Percentiles rank a stretch among this genome's conserved stretches.
These are phyloP conservation scores for Theobroma cacao DNA, from an alignment of 345 rosid genomes.

Conservation along the genomic window DNA sequence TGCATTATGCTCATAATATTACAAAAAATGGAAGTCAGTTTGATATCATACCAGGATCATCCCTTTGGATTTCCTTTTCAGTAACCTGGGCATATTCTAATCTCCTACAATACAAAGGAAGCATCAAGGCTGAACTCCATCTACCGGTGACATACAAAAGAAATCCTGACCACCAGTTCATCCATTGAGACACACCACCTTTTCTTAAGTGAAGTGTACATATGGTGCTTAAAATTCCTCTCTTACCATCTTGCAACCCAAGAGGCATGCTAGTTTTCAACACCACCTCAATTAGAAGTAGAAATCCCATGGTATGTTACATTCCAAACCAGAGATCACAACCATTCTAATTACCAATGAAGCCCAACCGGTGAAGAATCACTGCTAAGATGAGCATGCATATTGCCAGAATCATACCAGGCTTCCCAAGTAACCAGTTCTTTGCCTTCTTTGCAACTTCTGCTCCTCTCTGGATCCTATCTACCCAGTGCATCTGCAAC, in stretches of 20 bases:
- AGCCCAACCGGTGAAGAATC: slow-evolving; percentile 78
- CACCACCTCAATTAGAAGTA: not conserved
- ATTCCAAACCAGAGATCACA: not conserved
- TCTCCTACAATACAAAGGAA: not conserved
- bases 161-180: not conserved
- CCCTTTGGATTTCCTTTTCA: not conserved
- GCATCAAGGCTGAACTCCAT: not conserved
- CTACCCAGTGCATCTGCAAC: slow-evolving; percentile 91
- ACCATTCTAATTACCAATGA: slow-evolving; percentile 53
- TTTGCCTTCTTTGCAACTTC: slow-evolving; percentile 75
- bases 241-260: not conserved
- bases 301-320: not conserved
- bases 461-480: slow-evolving; percentile 74
- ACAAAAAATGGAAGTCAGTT: not conserved
- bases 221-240: not conserved
- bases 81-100: not conserved
- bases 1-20: not conserved
- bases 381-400: slow-evolving; percentile 79
- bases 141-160: not conserved
- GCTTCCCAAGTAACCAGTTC: slow-evolving; percentile 86
- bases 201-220: not conserved
- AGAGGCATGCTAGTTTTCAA: not conserved
- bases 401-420: slow-evolving; percentile 78
- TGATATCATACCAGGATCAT: not conserved
- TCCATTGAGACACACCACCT: not conserved